Evolutionary conservation across 805 yeast species (phyloP), one percentile per base, ranked within the genome.

Genomic region (Candida ulmi): DNA sequence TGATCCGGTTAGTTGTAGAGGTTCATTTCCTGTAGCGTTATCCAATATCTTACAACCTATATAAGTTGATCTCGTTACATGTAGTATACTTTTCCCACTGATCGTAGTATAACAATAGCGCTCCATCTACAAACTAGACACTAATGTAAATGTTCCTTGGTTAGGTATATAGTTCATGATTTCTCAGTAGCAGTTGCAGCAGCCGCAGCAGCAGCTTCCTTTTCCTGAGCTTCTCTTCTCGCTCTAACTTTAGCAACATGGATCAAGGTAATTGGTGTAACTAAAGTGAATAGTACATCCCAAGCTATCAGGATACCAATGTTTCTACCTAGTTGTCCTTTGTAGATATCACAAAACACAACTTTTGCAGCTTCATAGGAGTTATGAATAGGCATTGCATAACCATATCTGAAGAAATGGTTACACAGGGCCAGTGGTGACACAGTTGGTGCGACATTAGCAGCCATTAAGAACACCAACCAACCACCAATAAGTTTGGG

Each of bases 401-500:
- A 76, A 5, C 84, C 81, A 52, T 68, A 76, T 37, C 76, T 56
- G 62, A 37, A 52, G 34, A 57, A 52, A 4, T 6, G 24, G 36
- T 43, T 48, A 35, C 45, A 38, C 3, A 54, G 34, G 3, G 50
- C 79, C 35, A 81, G 55, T 3, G 87, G 80, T 4, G 76, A 54
- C 50, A 80, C 79, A 1, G 83, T 74, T 6, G 85, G 78, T 9
- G 84, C 58, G 35, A 80, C 69, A 55, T 82, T 82, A 17, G 62
- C 36, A 39, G 79, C 69, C 44, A 82, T 83, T 72, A 83, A 80
- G 51, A 75, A 72, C 38, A 81, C 63, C 45, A 82, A 55, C 85
- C 86, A 80, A 54, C 80, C 76, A 1, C 88, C 88, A 42, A 80
- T 52, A 32, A 69, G 38, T n/a, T 88, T 86, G 2, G 85, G 85